Conservation (phyloP, 2,329 filamentous ascomycete species). For the Akanthomyces uredinophilus region DNA sequence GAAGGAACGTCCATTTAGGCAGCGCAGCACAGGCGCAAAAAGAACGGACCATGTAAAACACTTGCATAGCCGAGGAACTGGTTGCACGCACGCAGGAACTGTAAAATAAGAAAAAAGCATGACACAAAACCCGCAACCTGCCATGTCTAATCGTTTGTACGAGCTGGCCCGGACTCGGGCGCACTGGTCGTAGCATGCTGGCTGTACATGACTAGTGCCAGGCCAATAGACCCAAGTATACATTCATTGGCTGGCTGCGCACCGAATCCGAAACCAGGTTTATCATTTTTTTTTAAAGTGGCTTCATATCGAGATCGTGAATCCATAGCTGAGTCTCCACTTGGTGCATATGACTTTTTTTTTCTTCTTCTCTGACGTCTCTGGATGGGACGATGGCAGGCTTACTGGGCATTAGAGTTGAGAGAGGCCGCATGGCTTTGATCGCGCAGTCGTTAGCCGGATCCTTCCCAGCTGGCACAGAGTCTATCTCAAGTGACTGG, state of each 20-base stretch:
- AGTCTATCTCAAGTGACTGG: neutral
- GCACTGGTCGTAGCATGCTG: too few species aligned
- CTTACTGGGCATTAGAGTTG: too few species aligned
- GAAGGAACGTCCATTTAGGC: neutral
- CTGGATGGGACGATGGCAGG: neutral
- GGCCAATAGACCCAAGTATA: neutral
- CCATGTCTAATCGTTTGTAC: neutral
- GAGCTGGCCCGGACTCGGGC: neutral
- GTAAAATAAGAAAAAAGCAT: neutral
- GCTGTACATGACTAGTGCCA: neutral
- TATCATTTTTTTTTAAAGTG: constrained; percentile 9
- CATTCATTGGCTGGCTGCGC: constrained; percentile 4
- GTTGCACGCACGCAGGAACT: neutral
- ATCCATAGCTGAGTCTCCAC: constrained; percentile 10
- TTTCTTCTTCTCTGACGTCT: neutral
- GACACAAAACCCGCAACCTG: neutral
- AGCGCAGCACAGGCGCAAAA: neutral
- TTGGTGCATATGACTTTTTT: neutral
- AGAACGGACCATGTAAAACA: neutral
- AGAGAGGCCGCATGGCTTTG: too few species aligned
- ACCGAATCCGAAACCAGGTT: constrained; percentile 11
- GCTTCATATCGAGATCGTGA: constrained; percentile 13
- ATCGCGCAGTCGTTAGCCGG: too few species aligned
- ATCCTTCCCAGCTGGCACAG: too few species aligned
- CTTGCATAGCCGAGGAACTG: constrained; percentile 6